Evolutionary conservation across 2,329 filamentous ascomycete species (phyloP).

Genomic region (Graphilbum fragrans): DNA sequence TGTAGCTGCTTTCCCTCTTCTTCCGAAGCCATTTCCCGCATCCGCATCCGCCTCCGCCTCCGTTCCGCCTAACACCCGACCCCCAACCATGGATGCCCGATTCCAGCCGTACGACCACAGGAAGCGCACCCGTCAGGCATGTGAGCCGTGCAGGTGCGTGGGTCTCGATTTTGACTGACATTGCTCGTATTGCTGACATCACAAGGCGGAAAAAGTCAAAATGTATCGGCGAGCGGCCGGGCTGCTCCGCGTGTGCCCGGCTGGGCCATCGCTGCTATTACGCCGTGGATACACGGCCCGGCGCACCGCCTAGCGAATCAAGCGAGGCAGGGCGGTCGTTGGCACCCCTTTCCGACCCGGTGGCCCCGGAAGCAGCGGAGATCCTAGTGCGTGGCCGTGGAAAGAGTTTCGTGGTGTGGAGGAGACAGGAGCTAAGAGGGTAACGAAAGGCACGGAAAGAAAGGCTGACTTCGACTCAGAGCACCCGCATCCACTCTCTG

Average conservation of each 20-base stretch:
- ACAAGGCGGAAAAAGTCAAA: conserved; percentile 2
- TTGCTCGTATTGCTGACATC: background rate
- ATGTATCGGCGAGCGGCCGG: background rate
- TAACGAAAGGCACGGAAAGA: background rate
- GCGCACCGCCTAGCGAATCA: background rate
- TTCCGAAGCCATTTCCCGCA: too few relatives aligned
- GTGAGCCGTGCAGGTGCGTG: background rate
- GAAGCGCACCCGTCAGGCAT: background rate
- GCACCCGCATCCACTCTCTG: background rate
- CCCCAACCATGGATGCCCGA: background rate
- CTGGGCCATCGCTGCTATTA: conserved; percentile 1
- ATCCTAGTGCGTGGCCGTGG: background rate
- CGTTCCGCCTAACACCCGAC: too few relatives aligned
- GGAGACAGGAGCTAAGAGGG: background rate
- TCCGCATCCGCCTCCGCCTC: too few relatives aligned
- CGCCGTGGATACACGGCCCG: background rate
- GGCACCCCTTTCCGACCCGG: background rate
- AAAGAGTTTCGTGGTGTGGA: background rate
- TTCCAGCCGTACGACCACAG: background rate
- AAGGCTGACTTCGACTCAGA: background rate
- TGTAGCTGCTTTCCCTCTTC: too few relatives aligned
- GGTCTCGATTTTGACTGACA: background rate
- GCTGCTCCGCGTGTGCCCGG: background rate
- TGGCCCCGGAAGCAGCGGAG: background rate
- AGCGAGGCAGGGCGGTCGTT: background rate